Percentiles rank a stretch among this genome's conserved stretches.
phyloP scores from a whole-genome alignment of 2,329 filamentous ascomycete species.

The Gremmenia infestans region DNA sequence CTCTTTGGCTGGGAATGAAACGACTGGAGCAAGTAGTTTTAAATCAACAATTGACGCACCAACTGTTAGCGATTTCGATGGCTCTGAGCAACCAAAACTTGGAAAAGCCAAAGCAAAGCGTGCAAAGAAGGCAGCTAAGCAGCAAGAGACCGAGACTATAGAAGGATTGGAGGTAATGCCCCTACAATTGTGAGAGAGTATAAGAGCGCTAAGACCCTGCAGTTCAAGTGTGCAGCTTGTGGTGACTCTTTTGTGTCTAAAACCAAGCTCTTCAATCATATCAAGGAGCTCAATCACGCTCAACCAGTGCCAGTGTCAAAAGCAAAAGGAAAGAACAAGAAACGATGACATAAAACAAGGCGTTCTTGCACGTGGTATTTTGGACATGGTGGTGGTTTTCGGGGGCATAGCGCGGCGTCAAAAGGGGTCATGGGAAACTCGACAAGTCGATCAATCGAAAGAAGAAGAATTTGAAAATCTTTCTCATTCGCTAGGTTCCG shows the following conservation, averaged over 20 bases:
- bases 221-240: conserved; percentile 52
- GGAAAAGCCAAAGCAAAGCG: conserved; percentile 50
- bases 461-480: not conserved
- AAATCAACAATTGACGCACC: conserved; percentile 17
- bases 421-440: not conserved
- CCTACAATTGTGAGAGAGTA: not conserved
- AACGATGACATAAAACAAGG: not conserved
- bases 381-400: not conserved
- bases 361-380: not conserved
- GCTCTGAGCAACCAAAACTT: conserved; percentile 31
- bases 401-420: conserved; percentile 5
- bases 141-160: conserved; percentile 14
- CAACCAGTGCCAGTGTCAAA: conserved; percentile 37
- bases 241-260: conserved; percentile 53
- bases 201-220: conserved; percentile 9
- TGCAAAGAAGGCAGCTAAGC: conserved; percentile 43
- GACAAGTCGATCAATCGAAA: too few species aligned
- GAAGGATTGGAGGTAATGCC: conserved; percentile 16
- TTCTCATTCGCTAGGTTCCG: not conserved
- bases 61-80: conserved; percentile 4
- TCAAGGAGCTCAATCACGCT: conserved; percentile 52
- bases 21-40: not conserved
- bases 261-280: conserved; percentile 58
- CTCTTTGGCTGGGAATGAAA: conserved; percentile 13
- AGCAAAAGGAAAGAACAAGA: conserved; percentile 19